These are phyloP conservation scores for Ascocoryne sarcoides DNA, from an alignment of 2,329 filamentous ascomycete species.

Conservation along the genomic window DNA sequence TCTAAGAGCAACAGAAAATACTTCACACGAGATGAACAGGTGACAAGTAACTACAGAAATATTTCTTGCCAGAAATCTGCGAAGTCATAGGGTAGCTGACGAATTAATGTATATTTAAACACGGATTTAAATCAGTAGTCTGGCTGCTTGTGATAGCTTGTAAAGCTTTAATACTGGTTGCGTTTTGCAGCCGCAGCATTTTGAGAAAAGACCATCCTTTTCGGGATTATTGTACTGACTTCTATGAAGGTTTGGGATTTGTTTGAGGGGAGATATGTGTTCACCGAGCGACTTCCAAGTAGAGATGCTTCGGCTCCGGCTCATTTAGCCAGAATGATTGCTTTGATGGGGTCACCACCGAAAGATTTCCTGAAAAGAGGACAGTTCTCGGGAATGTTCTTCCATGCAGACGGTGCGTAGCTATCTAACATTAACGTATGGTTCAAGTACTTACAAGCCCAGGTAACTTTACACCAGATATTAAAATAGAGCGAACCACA, in stretches of 20 bases:
- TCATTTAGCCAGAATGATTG: conserved; percentile 12
- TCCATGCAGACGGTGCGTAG: conserved; percentile 17
- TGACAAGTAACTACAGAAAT: too few relatives aligned
- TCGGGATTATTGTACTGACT: background rate
- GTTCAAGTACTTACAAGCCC: background rate
- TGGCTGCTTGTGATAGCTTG: too few relatives aligned
- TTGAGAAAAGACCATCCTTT: too few relatives aligned
- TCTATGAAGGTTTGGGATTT: conserved; percentile 8
- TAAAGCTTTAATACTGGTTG: too few relatives aligned
- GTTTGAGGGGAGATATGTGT: conserved; percentile 8
- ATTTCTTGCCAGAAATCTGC: too few relatives aligned
- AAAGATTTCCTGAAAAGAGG: conserved; percentile 5
- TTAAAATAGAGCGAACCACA: background rate
- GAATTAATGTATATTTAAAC: too few relatives aligned
- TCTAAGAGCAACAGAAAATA: too few relatives aligned
- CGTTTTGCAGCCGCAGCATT: too few relatives aligned
- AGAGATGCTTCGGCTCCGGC: conserved; percentile 26
- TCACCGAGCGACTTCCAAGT: conserved; percentile 3
- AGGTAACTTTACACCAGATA: background rate
- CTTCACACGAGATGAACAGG: too few relatives aligned
- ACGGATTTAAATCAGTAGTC: too few relatives aligned
- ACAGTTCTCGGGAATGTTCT: background rate
- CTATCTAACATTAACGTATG: conserved; percentile 20
- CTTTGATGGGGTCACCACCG: conserved; percentile 11
- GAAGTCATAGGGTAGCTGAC: too few relatives aligned